phyloP scores from a whole-genome alignment of 2,329 filamentous ascomycete species.

The Chaetomium globosum region DNA sequence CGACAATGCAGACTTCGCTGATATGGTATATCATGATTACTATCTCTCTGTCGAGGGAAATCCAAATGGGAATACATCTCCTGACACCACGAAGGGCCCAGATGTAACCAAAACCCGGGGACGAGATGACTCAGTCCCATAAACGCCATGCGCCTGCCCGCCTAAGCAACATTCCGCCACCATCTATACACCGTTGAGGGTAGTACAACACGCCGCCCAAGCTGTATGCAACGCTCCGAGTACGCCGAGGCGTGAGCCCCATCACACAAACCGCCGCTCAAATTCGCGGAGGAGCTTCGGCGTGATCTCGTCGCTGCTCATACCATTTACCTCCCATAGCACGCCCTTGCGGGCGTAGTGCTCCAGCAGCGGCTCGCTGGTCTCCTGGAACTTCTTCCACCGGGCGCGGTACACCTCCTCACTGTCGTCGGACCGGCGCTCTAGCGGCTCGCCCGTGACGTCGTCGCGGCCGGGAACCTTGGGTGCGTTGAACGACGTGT shows the following conservation, averaged over 20 bases:
- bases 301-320: conserved; percentile 92
- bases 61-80: background rate
- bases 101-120: conserved; percentile 17
- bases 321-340: conserved; percentile 81
- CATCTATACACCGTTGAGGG: conserved; percentile 23
- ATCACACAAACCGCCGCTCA: conserved; percentile 66
- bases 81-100: background rate
- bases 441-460: conserved; percentile 82
- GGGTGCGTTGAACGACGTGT: conserved; percentile 88
- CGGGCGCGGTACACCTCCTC: conserved; percentile 82
- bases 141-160: conserved; percentile 20
- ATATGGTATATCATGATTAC: background rate
- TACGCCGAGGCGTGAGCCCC: background rate
- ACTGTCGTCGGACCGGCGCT: conserved; percentile 81
- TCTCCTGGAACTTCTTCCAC: conserved; percentile 82
- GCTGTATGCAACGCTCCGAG: background rate
- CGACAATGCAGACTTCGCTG: background rate
- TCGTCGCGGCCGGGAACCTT: conserved; percentile 81
- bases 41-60: background rate
- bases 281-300: conserved; percentile 87
- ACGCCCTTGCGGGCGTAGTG: conserved; percentile 86
- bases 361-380: conserved; percentile 79
- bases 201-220: conserved; percentile 4
- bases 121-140: conserved; percentile 9
- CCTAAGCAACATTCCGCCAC: conserved; percentile 9